Evolutionary conservation across 2,329 filamentous ascomycete genomes (phyloP), one percentile per base, ranked within the genome.

Genomic region (Aspergillus sp.): DNA sequence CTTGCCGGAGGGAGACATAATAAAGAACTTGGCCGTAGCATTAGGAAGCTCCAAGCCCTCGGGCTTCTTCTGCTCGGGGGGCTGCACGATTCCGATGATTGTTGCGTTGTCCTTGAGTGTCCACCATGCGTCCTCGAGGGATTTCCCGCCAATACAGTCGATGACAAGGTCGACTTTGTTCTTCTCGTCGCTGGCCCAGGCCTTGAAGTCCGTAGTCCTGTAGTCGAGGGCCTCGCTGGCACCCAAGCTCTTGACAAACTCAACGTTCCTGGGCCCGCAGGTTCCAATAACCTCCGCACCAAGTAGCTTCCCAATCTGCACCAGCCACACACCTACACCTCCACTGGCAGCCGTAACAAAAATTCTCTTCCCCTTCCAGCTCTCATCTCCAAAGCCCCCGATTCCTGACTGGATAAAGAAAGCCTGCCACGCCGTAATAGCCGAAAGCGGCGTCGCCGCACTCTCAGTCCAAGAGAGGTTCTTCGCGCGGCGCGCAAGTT

Each of bases 261-360:
- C 74, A 7, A 75, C 67, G 65, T 79, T 82, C n/a, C 69, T 64
- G 1, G 74, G 54, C 2, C 78, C 75, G 61, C 76, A 78, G 1
- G 76, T 77, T 25, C 72, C 80, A 13, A 80, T 68, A 4, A 82
- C 77, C 49, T 77, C 68, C 2, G 72, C 71, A 2, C 80, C 69
- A 1, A 63, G 31, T 22, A 68, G n/a, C 3, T 17, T 50, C 9
- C 60, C 69, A 34, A 71, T 15, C 57, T 81, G 81, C 53, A 80
- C 70, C 34, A 75, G 69, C 80, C 79, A 82, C 38, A 76, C 69
- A 4, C 81, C 81, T 3, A 81, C 79, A 4, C 74, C 74, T 2
- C 81, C 80, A 7, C 79, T 76, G 1, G 80, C 80, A 51, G 74
- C 81, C 5, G 76, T 81, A 17, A 83, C 69, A 17, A 81, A 72